phyloP scores from a whole-genome alignment of 2,329 filamentous ascomycete species.

The Stemphylium lycopersici region DNA sequence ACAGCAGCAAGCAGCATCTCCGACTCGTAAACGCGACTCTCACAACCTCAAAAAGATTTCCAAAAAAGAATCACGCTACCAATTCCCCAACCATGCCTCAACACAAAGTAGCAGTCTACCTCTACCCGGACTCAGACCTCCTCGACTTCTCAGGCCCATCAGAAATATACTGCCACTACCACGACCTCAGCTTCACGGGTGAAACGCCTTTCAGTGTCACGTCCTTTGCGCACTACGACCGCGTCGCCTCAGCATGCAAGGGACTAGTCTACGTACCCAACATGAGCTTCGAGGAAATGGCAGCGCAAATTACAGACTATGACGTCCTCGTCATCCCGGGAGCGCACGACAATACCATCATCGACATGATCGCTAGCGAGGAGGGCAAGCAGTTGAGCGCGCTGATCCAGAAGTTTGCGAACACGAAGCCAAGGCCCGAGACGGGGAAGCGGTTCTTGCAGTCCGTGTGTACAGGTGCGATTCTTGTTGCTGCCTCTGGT shows the following conservation, averaged over 20 bases:
- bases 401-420: conserved; percentile 31
- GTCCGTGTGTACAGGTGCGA: conserved; percentile 50
- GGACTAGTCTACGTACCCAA: conserved; percentile 42
- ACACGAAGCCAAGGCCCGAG: conserved; percentile 29
- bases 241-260: conserved; percentile 29
- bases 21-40: neutral
- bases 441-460: conserved; percentile 41
- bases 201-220: conserved; percentile 41
- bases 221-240: conserved; percentile 40
- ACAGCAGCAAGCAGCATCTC: neutral
- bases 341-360: conserved; percentile 34
- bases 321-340: conserved; percentile 52
- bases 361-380: conserved; percentile 28
- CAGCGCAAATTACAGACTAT: conserved; percentile 36
- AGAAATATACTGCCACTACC: conserved; percentile 45
- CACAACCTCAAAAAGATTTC: neutral
- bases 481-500: conserved; percentile 48
- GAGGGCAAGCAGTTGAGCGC: conserved; percentile 23
- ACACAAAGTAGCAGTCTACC: conserved; percentile 48
- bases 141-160: conserved; percentile 51
- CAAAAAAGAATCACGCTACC: neutral
- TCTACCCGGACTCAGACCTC: conserved; percentile 49
- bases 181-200: conserved; percentile 24
- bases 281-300: conserved; percentile 36
- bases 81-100: conserved; percentile 9